phyloP scores from a whole-genome alignment of 192 early-diverging fungal genomes.

The Umbelopsis sp. region DNA sequence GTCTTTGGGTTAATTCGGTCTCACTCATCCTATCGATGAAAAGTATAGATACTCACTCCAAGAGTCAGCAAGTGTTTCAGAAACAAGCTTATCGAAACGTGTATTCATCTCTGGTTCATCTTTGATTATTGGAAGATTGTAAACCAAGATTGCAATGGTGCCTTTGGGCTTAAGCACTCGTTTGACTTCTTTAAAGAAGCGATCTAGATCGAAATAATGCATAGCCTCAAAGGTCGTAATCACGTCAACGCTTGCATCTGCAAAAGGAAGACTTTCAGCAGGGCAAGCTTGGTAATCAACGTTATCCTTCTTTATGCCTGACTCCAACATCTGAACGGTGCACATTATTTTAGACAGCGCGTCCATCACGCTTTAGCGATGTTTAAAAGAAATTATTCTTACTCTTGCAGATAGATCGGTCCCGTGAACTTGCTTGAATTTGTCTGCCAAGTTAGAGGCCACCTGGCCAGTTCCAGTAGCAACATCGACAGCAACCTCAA shows the following conservation, averaged over 20 bases:
- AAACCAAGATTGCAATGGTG: constrained; percentile 52
- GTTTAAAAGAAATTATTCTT: background rate
- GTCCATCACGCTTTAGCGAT: background rate
- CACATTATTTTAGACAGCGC: background rate
- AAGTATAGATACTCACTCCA: constrained; percentile 31
- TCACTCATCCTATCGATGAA: too few species aligned
- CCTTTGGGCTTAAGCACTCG: constrained; percentile 55
- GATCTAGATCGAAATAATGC: constrained; percentile 52
- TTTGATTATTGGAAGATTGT: constrained; percentile 39
- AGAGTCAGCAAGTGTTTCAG: constrained; percentile 34
- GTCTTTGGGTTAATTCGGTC: background rate
- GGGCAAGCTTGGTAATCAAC: constrained; percentile 37
- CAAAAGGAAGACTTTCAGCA: constrained; percentile 40
- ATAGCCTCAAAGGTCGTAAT: constrained; percentile 42
- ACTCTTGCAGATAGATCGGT: constrained; percentile 31
- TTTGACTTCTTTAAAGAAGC: constrained; percentile 51
- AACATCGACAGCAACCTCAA: constrained; percentile 47
- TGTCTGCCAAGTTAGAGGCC: constrained; percentile 41
- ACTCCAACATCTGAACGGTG: constrained; percentile 31
- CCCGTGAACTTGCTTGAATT: constrained; percentile 47
- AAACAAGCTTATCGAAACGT: constrained; percentile 27
- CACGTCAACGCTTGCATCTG: constrained; percentile 37
- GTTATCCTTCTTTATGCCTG: constrained; percentile 37
- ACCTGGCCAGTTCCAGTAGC: constrained; percentile 58
- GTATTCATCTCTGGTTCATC: constrained; percentile 31